Base-by-base conservation (phyloP, 495 filamentous ascomycete species). In the Podospora pseudocomata region DNA sequence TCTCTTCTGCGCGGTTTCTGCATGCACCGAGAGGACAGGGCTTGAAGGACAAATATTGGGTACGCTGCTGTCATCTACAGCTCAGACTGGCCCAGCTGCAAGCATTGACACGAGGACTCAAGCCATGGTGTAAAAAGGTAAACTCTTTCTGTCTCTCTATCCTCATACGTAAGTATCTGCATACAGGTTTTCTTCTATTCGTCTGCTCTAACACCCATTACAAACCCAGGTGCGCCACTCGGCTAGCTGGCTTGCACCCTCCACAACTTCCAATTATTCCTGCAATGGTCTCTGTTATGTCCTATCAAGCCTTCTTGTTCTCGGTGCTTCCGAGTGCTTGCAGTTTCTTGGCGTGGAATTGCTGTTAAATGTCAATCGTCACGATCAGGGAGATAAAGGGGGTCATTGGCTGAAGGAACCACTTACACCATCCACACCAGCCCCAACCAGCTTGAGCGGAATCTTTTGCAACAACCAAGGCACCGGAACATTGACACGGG, bases 341-440 rank as follows among this genome's bases (percentile, higher is more conserved):
- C 55, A 58, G 7, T n/a, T 58, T 58, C 55, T 58, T 26, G 23
- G 23, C n/a, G 55, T 58, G 23, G 23, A 58, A 58, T 58, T 20
- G 4, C 55, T 58, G n/a, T 19, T 0, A 49, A 49, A 11, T 18
- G 55, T 58, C 23, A 58, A 4, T n/a, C 23, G n/a, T 58, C 6
- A 9, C 5, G 55, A 20, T 9, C n/a, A 58, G 18, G 55, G 55
- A 58, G 55, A 58, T 19, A 26, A 26, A 5, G n/a, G 9, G 19
- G 55, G 54, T 13, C 15, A 5, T 49, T 49, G 15, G 39, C 39
- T 11, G 5, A 13, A 49, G 15, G 7, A 34, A 39, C 7, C 66
- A 80, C 73, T 79, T 68, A 73, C 81, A 65, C 61, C 80, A 67
- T 85, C 81, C 62, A 76, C 71, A 5, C 85, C 83, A 34, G 78